Conservation (phyloP, 106 monocot species). For the Ottelia alismoides region DNA sequence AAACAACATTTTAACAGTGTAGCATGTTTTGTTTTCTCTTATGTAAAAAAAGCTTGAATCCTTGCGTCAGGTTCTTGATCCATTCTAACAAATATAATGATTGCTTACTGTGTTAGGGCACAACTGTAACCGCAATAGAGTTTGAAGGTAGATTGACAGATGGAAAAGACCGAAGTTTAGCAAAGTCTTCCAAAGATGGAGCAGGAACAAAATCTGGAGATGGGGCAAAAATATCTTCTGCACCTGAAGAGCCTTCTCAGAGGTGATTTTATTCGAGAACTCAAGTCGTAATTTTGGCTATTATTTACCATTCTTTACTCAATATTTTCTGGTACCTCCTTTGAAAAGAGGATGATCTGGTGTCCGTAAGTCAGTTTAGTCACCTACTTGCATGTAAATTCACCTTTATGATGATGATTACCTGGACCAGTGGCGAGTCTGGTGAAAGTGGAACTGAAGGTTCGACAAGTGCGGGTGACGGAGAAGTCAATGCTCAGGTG, state of each 20-base stretch:
- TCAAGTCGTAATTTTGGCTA: neutral
- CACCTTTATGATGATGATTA: neutral
- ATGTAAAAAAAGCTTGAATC: no score
- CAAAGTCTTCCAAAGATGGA: slow-evolving; percentile 4
- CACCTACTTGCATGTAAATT: neutral
- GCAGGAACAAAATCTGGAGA: neutral
- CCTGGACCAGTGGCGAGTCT: slow-evolving; percentile 5
- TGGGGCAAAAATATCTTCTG: slow-evolving; percentile 10
- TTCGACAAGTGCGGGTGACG: slow-evolving; percentile 11
- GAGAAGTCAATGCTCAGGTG: slow-evolving; percentile 3
- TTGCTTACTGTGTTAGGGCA: no score
- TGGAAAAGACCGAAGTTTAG: slow-evolving; percentile 7
- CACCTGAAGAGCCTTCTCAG: slow-evolving; percentile 10
- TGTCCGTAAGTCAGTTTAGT: no score
- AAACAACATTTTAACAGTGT: no score
- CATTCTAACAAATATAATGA: no score
- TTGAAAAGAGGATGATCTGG: no score
- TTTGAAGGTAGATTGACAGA: slow-evolving; percentile 5
- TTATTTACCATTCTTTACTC: neutral
- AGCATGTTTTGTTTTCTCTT: no score
- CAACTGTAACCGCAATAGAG: neutral
- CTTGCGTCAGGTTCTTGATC: no score
- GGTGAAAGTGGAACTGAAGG: slow-evolving; percentile 14
- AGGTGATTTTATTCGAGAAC: neutral
- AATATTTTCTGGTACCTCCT: neutral